Conservation (phyloP, 495 filamentous ascomycete genomes). For the Bathelium albidoporum region DNA sequence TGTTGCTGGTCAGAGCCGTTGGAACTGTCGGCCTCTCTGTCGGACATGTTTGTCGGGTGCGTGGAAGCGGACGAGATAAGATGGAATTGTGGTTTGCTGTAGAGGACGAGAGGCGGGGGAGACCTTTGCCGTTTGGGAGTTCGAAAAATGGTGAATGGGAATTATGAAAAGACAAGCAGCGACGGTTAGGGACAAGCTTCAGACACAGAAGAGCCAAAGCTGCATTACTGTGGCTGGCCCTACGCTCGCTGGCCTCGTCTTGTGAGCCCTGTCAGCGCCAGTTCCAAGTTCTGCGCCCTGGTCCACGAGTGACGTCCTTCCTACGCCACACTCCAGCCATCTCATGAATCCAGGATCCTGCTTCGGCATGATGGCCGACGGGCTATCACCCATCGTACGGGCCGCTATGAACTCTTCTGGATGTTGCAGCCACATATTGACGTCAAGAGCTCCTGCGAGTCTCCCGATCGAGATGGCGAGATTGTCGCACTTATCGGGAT, state of each 20-base stretch:
- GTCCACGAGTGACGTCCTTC: neutral
- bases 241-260: neutral
- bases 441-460: neutral
- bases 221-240: neutral
- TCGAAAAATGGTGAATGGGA: neutral
- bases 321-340: slow-evolving; percentile 1
- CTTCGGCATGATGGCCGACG: neutral
- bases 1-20: slow-evolving; percentile 29
- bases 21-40: slow-evolving; percentile 7
- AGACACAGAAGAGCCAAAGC: neutral
- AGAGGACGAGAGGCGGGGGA: no score
- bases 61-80: neutral
- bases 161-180: neutral
- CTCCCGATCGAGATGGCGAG: neutral
- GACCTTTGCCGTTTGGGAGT: neutral
- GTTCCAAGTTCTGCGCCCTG: neutral
- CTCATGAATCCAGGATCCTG: neutral
- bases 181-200: neutral
- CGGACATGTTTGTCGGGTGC: neutral
- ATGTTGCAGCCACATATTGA: neutral
- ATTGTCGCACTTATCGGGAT: neutral
- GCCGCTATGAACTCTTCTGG: neutral
- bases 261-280: neutral
- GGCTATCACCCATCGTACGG: neutral
- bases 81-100: neutral